Evolutionary conservation across 2,329 filamentous ascomycete species (phyloP), one percentile per base, ranked within the genome.

Genomic region (Alternaria arborescens): DNA sequence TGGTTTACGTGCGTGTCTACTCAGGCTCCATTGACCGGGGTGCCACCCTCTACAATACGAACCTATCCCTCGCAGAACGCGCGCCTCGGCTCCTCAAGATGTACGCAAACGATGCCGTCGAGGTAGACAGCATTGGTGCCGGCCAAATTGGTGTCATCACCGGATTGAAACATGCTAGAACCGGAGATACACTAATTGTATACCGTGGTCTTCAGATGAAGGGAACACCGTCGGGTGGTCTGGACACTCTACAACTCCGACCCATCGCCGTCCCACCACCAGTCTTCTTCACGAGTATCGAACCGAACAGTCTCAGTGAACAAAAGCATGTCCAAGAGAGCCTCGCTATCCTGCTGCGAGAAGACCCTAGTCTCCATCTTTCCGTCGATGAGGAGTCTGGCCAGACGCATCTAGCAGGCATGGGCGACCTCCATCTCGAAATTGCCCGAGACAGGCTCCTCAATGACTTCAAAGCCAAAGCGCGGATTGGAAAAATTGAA

Each of bases 371-470:
- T 77, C 82, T 99, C 22, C 88, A 95, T 58, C 91, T 97, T 75
- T 91, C 86, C 36, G 84, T 92, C 30, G 92, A 98, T 70, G 88
- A 94, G 63, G 95, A 97, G 76, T 94, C 92, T 1, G 95, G 95
- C 2, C 93, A 97, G 73, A 97, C 95, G 47, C 90, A 97, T 32
- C 85, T 99, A 0, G 94, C 94, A 54, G 95, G 95, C 4, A 98
- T 99, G 95, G 95, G 95, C 8, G 93, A 97, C 71, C 86, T 99
- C 28, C 95, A 99, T 78, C 85, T 99, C 1, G 95, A 99, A 71
- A 95, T 99, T 50, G 94, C 94, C 0, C 84, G 93, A 51, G 92
- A 98, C 77, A 88, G 94, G 43, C 87, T 99, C 10, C 88, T 95
- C 66, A 91, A 92, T 53, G 93, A 97, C 73, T 90, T 97, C 80